Evolutionary conservation across 208 protist species (phyloP).

Genomic region (Wallacemonas sp.): DNA sequence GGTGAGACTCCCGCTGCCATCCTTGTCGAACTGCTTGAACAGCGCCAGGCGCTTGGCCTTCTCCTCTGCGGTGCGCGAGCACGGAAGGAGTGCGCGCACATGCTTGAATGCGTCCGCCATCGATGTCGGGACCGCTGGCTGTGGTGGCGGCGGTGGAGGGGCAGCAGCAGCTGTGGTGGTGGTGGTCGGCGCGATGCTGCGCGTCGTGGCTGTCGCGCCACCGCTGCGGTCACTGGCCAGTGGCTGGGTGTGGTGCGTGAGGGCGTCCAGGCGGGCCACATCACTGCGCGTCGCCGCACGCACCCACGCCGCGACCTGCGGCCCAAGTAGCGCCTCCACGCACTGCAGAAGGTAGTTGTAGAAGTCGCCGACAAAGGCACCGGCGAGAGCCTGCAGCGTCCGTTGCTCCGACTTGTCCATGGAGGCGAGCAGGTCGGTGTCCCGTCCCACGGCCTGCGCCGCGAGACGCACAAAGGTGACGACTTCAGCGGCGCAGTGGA

Average conservation of each 20-base stretch:
- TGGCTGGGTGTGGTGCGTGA: constrained; percentile 18
- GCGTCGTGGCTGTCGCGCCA: too few relatives aligned
- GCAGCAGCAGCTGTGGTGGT: background rate
- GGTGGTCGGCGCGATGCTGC: background rate
- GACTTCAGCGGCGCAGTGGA: constrained; percentile 47
- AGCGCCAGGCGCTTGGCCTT: constrained; percentile 30
- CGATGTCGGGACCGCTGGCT: background rate
- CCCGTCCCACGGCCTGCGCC: constrained; percentile 54
- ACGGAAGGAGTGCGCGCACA: background rate
- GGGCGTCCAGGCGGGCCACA: constrained; percentile 21
- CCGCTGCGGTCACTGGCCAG: too few relatives aligned
- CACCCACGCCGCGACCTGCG: constrained; percentile 27
- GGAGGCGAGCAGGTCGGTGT: constrained; percentile 55
- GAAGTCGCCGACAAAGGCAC: constrained; percentile 63
- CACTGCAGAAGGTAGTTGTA: constrained; percentile 62
- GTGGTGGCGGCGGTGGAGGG: too few relatives aligned
- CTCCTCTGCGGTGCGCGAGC: constrained; percentile 9
- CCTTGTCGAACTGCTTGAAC: constrained; percentile 55
- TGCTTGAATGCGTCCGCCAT: background rate
- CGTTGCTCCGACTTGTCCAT: constrained; percentile 51
- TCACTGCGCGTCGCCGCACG: constrained; percentile 23
- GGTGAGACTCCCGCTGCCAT: constrained; percentile 42
- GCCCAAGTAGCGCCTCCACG: constrained; percentile 40
- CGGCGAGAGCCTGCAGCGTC: constrained; percentile 51
- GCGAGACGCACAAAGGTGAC: constrained; percentile 47